Evolutionary conservation across 805 yeast genomes (phyloP), one percentile per base, ranked within the genome.

Genomic region (Wickerhamiella spandovensis): DNA sequence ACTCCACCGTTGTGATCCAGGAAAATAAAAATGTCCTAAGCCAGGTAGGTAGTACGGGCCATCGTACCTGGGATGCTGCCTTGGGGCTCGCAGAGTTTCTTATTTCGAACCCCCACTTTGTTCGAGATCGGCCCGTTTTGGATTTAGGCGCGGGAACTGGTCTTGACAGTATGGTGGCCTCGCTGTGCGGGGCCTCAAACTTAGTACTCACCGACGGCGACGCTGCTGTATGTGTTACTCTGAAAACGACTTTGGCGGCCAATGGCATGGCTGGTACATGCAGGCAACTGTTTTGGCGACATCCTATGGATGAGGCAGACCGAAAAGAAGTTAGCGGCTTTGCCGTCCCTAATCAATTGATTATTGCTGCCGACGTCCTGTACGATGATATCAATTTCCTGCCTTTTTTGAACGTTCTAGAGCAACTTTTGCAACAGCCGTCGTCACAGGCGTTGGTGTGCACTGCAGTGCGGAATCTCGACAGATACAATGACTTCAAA

Each of bases 81-180:
- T 56, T 84, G 6, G 85, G 71, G 48, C 65, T 90, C 7, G 68
- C 82, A 1, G 72, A 78, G 38, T 82, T 67, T 56, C 56, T 84
- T 15, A 54, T 68, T 1, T 25, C 53, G 24, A 17, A 28, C 6
- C 43, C 20, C n/a, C 17, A 28, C 7, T 24, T 24, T 5, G 20
- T 43, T 18, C 23, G 28, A 1, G 61, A 60, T n/a, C 59, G 60
- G 32, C 61, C 60, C 0, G 67, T 84, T 0, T 61, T 85, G 10
- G 97, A 89, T 58, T 62, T 89, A 22, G 97, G 97, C 0, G 76
- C 92, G 10, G 97, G 97, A 0, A 87, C 97, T 0, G 97, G 96
- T 0, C 66, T 90, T 7, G 81, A 84, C 1, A 79, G 89, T 1
- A 54, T 83, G 28, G 64, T 64, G 5, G 50, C 59, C 37, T 57